A percentile compares a stretch with the other conserved stretches of the same genome.
Evolutionary conservation across 495 filamentous ascomycete species (phyloP).

Genomic region (Lichenothelia convexa): DNA sequence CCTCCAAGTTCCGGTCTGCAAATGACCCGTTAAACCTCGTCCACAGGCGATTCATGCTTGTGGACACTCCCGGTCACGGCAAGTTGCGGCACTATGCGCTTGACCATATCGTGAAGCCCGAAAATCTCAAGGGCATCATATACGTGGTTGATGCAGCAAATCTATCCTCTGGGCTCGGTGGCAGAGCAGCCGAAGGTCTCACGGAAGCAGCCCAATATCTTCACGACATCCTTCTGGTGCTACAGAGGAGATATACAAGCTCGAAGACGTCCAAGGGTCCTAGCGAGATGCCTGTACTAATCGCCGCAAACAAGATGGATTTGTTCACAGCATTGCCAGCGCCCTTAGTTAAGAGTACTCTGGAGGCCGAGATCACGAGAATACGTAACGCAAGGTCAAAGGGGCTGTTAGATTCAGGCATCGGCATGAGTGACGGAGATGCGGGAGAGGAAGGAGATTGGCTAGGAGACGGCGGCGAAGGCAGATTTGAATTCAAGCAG

Average conservation of each 20-base stretch:
- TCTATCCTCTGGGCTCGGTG: slow-evolving; percentile 33
- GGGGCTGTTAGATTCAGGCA: slow-evolving; percentile 59
- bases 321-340: slow-evolving; percentile 84
- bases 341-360: slow-evolving; percentile 47
- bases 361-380: slow-evolving; percentile 69
- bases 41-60: slow-evolving; percentile 53
- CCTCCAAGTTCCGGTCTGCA: slow-evolving; percentile 48
- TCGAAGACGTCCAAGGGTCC: slow-evolving; percentile 39
- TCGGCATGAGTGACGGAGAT: slow-evolving; percentile 35
- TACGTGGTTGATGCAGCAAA: slow-evolving; percentile 77
- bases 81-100: slow-evolving; percentile 50
- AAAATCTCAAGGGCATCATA: slow-evolving; percentile 52
- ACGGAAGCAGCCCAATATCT: slow-evolving; percentile 59
- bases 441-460: slow-evolving; percentile 53
- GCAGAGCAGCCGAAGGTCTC: slow-evolving; percentile 24
- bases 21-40: slow-evolving; percentile 48
- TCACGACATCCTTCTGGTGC: slow-evolving; percentile 60
- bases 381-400: slow-evolving; percentile 62
- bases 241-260: slow-evolving; percentile 55
- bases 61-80: slow-evolving; percentile 87
- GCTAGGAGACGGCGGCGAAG: slow-evolving; percentile 61
- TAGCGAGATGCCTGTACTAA: slow-evolving; percentile 48
- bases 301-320: slow-evolving; percentile 90
- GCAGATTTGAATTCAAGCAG: slow-evolving; percentile 57
- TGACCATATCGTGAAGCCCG: slow-evolving; percentile 18